Base-by-base conservation (phyloP, 495 filamentous ascomycete species). In the Penicillium riverlandense region DNA sequence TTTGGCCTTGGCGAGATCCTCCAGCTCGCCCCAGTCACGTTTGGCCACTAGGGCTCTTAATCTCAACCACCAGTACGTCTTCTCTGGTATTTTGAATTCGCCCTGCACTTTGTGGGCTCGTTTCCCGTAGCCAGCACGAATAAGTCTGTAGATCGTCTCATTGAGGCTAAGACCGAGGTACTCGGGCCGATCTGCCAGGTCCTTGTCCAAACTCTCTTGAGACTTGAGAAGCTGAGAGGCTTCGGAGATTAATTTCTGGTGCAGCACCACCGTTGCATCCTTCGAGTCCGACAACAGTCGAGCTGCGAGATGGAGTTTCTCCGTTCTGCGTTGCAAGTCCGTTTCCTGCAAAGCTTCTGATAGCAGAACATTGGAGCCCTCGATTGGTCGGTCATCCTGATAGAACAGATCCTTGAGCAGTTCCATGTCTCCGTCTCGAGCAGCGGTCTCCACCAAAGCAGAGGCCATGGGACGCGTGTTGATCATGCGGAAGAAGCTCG, bases 391-490 rank as follows among this genome's bases (percentile, higher is more conserved):
- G 62, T 98, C 92, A 54, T 97, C 94, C 67, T 97, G 92, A 56
- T 98, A 97, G 67, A 91, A 98, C 16, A 98, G 74, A 60, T 97
- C 92, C 57, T 96, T 97, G 9, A 96, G 78, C 8, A 98, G 61
- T 13, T 94, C 85, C 4, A 73, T 75, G 54, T 96, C 92, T 39
- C 88, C 81, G 15, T 75, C 76, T 37, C 72, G 69, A 2, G 92
- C 91, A 0, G 82, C 83, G 2, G 88, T 79, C 58, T 97, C 92
- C 29, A 98, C 86, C 11, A 98, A 75, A 1, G 92, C 88, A 2
- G 86, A 89, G 14, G 92, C 92, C 40, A 86, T 77, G 1, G 94
- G 91, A 6, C 91, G 83, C 48, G 71, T 80, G 61, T 87, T 95
- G 61, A 98, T 88, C 44, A 87, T 84, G 41, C 90, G 82, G 74